A percentile compares a stretch with the other conserved stretches of the same genome.
These are phyloP conservation scores for Sequoia sempervirens DNA, from an alignment of 75 land plant genomes.

Conservation along the genomic window DNA sequence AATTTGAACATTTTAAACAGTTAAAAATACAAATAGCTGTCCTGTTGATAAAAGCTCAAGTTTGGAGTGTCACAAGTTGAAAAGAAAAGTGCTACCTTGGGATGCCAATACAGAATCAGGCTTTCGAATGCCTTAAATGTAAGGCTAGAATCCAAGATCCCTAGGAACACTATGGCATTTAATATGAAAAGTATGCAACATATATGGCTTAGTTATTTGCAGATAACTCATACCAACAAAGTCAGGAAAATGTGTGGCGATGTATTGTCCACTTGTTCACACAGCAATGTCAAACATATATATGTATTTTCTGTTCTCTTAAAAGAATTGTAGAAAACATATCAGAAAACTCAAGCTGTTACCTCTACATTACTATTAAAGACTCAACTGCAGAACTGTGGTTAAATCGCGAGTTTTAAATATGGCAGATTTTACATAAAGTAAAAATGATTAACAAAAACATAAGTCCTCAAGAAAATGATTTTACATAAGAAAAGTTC, in stretches of 20 bases:
- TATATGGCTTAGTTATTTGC: neutral
- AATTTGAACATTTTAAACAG: neutral
- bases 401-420: neutral
- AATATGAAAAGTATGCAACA: neutral
- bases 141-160: neutral
- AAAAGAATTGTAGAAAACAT: neutral
- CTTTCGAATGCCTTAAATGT: neutral
- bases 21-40: neutral
- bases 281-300: neutral
- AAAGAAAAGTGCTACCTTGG: neutral
- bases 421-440: neutral
- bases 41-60: neutral
- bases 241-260: neutral
- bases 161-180: neutral
- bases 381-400: neutral
- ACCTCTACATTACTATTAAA: neutral
- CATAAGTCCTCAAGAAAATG: too few relatives aligned
- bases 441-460: neutral
- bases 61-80: neutral
- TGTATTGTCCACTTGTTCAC: neutral
- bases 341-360: neutral
- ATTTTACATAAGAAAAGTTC: too few relatives aligned
- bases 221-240: neutral
- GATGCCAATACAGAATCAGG: neutral
- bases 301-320: neutral